Evolutionary conservation across 345 rosid genomes (phyloP), one percentile per base, ranked within the genome.

Genomic region (Reutealis trisperma): DNA sequence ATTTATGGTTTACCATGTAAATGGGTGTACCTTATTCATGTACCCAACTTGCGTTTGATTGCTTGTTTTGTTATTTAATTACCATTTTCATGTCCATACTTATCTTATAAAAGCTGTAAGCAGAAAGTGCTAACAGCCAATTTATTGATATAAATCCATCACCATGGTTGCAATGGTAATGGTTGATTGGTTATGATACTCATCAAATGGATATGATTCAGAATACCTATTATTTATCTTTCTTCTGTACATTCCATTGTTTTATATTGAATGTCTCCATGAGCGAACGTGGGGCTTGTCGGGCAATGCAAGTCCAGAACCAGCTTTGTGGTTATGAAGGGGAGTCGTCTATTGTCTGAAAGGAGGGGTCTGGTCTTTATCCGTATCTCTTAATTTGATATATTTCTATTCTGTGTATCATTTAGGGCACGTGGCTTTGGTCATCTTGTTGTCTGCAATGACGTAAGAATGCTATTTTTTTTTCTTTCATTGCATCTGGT

Each of bases 1-100:
- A 67, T 58, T 55, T 70, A 78, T 79, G 80, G 66, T 70, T 76
- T 81, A 79, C 74, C 30, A 44, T 63, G 64, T 72, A 57, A 65
- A 70, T 52, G 62, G 67, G 11, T 83, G 77, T 73, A 74, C 66
- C 74, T 19, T 60, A 72, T 70, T 79, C n/a, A 21, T 21, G 16
- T 47, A 70, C 64, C 41, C 37, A 63, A 73, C 54, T 70, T 37
- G 0, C 47, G 22, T 68, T 21, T 12, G 34, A 10, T 34, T n/a
- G 58, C 25, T 22, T 21, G 60, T 77, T 16, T 47, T 67, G 6
- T 16, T 57, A 32, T 24, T 4, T 25, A 12, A 10, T 62, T 66
- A 19, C 9, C 24, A 2, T 70, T 70, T 70, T 51, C 12, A 10
- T 66, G 27, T 66, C 10, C 24, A 63, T 65, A 4, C 8, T 47